Base-by-base conservation (phyloP, 148 eudicot genomes). In the Amaranthus hypochondriacus region DNA sequence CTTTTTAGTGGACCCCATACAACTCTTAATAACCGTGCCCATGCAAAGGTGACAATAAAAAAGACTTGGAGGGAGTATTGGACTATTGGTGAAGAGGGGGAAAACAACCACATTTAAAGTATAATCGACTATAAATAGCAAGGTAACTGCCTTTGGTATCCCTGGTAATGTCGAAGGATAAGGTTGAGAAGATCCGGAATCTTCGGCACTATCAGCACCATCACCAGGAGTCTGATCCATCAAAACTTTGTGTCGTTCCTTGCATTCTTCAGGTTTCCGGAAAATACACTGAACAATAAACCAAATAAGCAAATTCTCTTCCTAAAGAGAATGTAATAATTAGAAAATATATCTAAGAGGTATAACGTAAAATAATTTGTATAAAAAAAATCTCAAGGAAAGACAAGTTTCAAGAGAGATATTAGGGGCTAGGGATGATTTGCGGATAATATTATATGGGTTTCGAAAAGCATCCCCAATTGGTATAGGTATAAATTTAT, bases 151-250 rank as follows among this genome's bases (percentile, higher is more conserved):
- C 96, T 95, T 90, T 6, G 98, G 98, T 76, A 95, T 95, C 80
- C 98, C 98, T 46, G 97, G 97, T 77, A 95, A 85, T 66, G 93
- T 92, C 69, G 97, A 90, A 28, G 89, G 89, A 77, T 92, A 95
- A 62, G 93, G 90, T 75, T 90, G 97, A 79, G 92, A 90, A 81
- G 96, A 86, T 77, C 93, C 93, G 68, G 98, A 95, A 86, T 92
- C 93, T 55, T 95, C 97, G 71, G 97, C 97, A 81, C 90, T 88
- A 76, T 92, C 98, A 59, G 93, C 94, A 52, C 98, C 93, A 85
- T 95, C 98, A 74, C 93, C 93, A 74, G 88, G 72, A 73, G 87
- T 85, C 77, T 78, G 86, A 71, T 90, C 95, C 89, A 95, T 86
- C 75, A 92, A 83, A 73, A 59, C 54, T 64, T 81, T 86, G 78